Conservation (phyloP, 768 basidiomycete species). For the Podaxis pistillaris region DNA sequence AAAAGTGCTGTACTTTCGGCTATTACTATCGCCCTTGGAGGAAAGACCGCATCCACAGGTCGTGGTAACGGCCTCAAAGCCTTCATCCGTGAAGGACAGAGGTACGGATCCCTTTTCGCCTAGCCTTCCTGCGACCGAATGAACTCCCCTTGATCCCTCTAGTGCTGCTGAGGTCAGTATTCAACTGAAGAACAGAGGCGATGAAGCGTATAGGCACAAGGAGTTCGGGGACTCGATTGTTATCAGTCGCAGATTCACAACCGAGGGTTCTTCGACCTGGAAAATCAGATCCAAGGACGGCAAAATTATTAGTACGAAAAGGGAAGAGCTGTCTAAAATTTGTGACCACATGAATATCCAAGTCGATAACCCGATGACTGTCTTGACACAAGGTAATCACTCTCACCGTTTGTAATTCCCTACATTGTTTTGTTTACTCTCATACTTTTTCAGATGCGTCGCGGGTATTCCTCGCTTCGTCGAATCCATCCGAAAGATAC, state of each 20-base stretch:
- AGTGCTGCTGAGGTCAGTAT: conserved; percentile 79
- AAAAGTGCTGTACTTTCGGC: conserved; percentile 95
- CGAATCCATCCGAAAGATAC: conserved; percentile 84
- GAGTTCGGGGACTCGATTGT: conserved; percentile 86
- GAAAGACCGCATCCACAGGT: conserved; percentile 89
- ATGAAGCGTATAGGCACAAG: conserved; percentile 82
- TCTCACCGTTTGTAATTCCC: conserved; percentile 24
- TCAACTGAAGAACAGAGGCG: conserved; percentile 83
- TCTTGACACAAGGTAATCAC: conserved; percentile 77
- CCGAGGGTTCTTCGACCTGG: conserved; percentile 75
- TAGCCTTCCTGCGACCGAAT: not conserved
- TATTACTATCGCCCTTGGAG: conserved; percentile 90
- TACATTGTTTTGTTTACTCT: not conserved
- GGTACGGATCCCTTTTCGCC: conserved; percentile 40
- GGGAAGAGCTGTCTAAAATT: conserved; percentile 83
- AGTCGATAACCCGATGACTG: conserved; percentile 95
- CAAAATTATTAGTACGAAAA: conserved; percentile 68
- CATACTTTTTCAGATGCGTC: conserved; percentile 48
- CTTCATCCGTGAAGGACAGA: conserved; percentile 81
- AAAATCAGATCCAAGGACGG: conserved; percentile 76
- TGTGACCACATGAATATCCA: conserved; percentile 97
- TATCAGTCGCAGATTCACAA: conserved; percentile 78
- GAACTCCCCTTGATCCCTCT: not conserved
- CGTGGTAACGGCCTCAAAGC: conserved; percentile 82
- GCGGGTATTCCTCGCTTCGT: conserved; percentile 82